A percentile compares a stretch with the other conserved stretches of the same genome.
Evolutionary conservation across 2,329 filamentous ascomycete genomes (phyloP).

Genomic region (Myriangium duriaei): DNA sequence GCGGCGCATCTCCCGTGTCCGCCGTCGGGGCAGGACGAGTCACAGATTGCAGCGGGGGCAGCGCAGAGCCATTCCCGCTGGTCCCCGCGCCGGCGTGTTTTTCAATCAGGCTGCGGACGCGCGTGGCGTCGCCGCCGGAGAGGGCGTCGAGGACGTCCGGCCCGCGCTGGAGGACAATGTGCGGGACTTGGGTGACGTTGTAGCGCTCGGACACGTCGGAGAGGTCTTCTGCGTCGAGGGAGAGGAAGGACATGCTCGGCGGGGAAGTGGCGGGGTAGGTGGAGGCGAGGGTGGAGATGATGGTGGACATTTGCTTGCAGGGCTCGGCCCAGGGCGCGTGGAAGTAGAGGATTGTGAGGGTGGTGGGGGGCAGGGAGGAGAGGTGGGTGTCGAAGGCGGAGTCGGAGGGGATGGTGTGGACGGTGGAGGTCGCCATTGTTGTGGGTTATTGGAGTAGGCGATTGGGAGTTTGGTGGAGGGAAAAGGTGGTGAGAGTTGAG

Average conservation of each 20-base stretch:
- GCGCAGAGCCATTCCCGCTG: constrained; percentile 24
- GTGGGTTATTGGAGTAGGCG: too few species aligned
- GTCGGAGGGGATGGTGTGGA: constrained; percentile 65
- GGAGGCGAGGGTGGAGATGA: constrained; percentile 72
- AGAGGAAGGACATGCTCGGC: constrained; percentile 65
- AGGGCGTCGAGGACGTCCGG: constrained; percentile 70
- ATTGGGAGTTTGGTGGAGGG: too few species aligned
- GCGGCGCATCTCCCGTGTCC: constrained; percentile 26
- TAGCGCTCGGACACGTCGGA: constrained; percentile 85
- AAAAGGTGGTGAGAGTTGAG: too few species aligned
- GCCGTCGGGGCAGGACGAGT: constrained; percentile 31
- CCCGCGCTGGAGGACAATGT: constrained; percentile 69
- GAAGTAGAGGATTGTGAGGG: constrained; percentile 81
- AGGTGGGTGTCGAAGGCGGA: constrained; percentile 60
- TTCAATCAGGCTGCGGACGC: constrained; percentile 77
- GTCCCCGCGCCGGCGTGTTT: constrained; percentile 49
- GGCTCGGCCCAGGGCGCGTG: constrained; percentile 94
- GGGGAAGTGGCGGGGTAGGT: constrained; percentile 64
- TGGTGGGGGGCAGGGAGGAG: constrained; percentile 51
- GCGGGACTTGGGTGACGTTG: constrained; percentile 89
- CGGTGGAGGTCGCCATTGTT: constrained; percentile 29
- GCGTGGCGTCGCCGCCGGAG: constrained; percentile 77
- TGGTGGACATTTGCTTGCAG: constrained; percentile 83
- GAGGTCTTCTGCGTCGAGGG: constrained; percentile 87
- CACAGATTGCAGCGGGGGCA: constrained; percentile 31